Percentiles rank a stretch among this genome's conserved stretches.
Conservation (phyloP, 2,329 filamentous ascomycete species). For the Fusarium neocosmosporiellum region DNA sequence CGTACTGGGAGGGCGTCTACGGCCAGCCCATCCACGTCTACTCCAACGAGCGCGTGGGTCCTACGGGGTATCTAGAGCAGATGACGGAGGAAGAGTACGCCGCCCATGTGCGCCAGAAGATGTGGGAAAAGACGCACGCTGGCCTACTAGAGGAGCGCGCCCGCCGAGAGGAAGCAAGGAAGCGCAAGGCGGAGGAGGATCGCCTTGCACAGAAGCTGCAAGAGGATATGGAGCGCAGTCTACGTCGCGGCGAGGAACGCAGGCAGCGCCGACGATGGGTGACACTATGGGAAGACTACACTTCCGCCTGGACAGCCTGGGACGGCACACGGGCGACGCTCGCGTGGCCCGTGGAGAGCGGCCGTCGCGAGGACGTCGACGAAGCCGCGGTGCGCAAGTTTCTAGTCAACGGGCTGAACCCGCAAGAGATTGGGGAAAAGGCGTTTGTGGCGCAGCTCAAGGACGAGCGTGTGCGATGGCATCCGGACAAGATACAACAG, state of each 20-base stretch:
- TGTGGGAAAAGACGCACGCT: constrained; percentile 96
- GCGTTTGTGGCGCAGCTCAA: constrained; percentile 71
- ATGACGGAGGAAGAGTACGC: constrained; percentile 97
- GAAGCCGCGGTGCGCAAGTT: constrained; percentile 75
- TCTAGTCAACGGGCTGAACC: constrained; percentile 63
- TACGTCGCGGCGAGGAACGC: constrained; percentile 75
- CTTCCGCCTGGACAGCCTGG: constrained; percentile 69
- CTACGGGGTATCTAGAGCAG: constrained; percentile 72
- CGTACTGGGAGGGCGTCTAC: constrained; percentile 97
- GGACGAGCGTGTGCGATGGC: constrained; percentile 90
- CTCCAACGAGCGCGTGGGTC: constrained; percentile 58
- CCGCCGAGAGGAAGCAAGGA: constrained; percentile 64
- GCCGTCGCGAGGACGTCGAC: constrained; percentile 64
- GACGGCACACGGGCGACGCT: constrained; percentile 56
- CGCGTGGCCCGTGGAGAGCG: constrained; percentile 79
- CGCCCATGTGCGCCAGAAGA: constrained; percentile 82
- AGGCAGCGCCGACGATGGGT: constrained; percentile 64
- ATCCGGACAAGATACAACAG: constrained; percentile 98
- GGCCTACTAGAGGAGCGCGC: constrained; percentile 83
- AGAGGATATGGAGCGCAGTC: constrained; percentile 74
- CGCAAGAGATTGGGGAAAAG: constrained; percentile 57
- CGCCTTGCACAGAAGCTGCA: constrained; percentile 63
- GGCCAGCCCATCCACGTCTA: constrained; percentile 93
- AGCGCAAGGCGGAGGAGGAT: constrained; percentile 64
- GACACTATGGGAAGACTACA: constrained; percentile 74